Percentiles rank a stretch among this genome's conserved stretches.
phyloP scores from a whole-genome alignment of 495 filamentous ascomycete species.

The Cryomyces antarcticus region DNA sequence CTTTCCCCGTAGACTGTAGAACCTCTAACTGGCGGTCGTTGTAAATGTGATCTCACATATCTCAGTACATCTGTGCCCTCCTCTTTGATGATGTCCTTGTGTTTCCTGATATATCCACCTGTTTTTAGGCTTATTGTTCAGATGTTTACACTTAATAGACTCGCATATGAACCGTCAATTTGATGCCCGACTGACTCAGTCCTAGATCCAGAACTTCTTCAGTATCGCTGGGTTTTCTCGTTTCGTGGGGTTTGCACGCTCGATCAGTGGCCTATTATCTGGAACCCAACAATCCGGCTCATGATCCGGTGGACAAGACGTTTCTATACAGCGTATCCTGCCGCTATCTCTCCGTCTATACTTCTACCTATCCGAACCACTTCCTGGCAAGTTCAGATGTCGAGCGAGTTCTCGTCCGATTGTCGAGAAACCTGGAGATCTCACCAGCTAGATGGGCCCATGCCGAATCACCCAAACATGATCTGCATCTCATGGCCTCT shows the following conservation, averaged over 20 bases:
- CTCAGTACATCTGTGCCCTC: too few species aligned
- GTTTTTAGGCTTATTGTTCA: too few species aligned
- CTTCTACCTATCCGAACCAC: slow-evolving; percentile 32
- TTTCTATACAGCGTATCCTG: slow-evolving; percentile 34
- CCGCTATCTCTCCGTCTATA: slow-evolving; percentile 37
- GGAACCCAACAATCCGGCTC: slow-evolving; percentile 21
- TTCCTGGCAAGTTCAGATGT: slow-evolving; percentile 27
- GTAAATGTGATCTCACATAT: too few species aligned
- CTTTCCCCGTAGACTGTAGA: too few species aligned
- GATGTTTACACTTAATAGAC: too few species aligned
- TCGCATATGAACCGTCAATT: too few species aligned
- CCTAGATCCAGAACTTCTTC: too few species aligned
- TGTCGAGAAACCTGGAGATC: slow-evolving; percentile 23
- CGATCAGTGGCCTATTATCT: slow-evolving; percentile 31
- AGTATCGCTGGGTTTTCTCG: slow-evolving; percentile 30
- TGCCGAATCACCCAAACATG: slow-evolving; percentile 27
- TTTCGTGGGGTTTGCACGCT: slow-evolving; percentile 28
- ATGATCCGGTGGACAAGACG: slow-evolving; percentile 29
- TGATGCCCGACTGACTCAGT: too few species aligned
- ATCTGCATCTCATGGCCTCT: slow-evolving; percentile 34
- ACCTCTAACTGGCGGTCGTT: too few species aligned
- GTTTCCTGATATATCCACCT: too few species aligned
- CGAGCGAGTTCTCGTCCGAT: slow-evolving; percentile 26
- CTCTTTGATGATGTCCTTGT: too few species aligned
- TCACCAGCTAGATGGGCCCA: slow-evolving; percentile 30